Base-by-base conservation (phyloP, 2,329 filamentous ascomycete genomes). In the Setomelanomma holmii region DNA sequence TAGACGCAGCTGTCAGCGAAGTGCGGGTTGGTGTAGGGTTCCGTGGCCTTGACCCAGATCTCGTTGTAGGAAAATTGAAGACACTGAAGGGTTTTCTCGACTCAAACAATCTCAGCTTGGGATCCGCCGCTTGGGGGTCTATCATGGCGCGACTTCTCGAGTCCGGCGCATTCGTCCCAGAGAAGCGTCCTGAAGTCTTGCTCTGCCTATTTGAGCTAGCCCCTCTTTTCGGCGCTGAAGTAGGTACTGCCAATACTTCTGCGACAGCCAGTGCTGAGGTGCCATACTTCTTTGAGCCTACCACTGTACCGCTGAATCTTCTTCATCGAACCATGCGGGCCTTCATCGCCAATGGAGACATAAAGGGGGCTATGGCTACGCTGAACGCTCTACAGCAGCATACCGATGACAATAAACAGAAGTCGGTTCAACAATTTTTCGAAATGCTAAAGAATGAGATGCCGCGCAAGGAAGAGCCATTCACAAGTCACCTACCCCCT, bases 121-220 rank as follows among this genome's bases (percentile, higher is more conserved):
- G 75, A 27, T 70, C 69, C 30, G 67, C 71, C n/a, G 72, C 75
- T 14, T 79, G 76, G 80, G 74, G 78, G 56, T 72, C 77, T 12
- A 64, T 80, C 45, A 67, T 83, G 27, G 69, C 79, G n/a, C 81
- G 84, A 23, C 68, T 85, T 20, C 42, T 75, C 4, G 81, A 85
- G 50, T 79, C 80, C 1, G 78, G 78, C 30, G 76, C 74, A 17
- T 62, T 84, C 14, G 65, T 77, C 5, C 68, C 79, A 2, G 74
- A 80, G 27, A 69, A 70, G 20, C 76, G 81, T 20, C 80, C 82
- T 12, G 68, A 73, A 40, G 53, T 78, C 3, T 65, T 82, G 14
- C 71, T 78, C 27, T 58, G 60, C 8, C 58, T 81, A 10, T 63
- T 76, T 20, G 60, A 73, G 24, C 67, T 81, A 12, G 72, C 74